These are phyloP conservation scores for Botrytis aclada DNA, from an alignment of 2,329 filamentous ascomycete species.

Conservation along the genomic window DNA sequence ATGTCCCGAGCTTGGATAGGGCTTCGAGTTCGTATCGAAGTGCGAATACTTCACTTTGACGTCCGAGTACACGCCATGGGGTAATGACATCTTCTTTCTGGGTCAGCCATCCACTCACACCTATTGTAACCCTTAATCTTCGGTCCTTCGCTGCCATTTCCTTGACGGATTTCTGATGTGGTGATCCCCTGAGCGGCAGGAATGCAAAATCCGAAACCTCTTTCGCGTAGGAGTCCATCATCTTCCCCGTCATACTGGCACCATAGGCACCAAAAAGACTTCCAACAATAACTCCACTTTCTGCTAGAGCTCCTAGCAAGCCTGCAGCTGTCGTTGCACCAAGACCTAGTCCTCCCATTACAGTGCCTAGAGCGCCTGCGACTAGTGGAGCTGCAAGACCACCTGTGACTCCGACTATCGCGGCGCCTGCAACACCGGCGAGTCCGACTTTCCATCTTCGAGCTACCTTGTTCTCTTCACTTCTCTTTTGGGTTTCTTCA, in stretches of 20 bases:
- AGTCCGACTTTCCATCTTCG: constrained; percentile 89
- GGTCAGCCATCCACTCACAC: constrained; percentile 77
- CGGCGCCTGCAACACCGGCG: constrained; percentile 84
- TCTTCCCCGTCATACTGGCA: constrained; percentile 75
- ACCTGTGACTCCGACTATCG: constrained; percentile 68
- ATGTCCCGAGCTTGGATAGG: constrained; percentile 71
- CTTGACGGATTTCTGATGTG: constrained; percentile 41
- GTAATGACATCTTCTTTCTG: constrained; percentile 68
- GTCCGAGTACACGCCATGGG: constrained; percentile 75
- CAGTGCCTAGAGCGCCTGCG: constrained; percentile 28
- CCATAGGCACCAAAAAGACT: constrained; percentile 91
- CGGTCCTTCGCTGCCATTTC: constrained; percentile 51
- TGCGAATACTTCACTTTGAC: constrained; percentile 74
- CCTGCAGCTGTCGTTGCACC: constrained; percentile 71
- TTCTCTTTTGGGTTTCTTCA: constrained; percentile 69
- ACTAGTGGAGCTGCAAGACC: constrained; percentile 72
- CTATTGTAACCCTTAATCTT: constrained; percentile 76
- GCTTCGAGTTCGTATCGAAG: constrained; percentile 80
- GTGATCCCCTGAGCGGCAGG: constrained; percentile 62
- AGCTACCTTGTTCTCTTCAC: constrained; percentile 65
- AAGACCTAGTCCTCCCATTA: constrained; percentile 75
- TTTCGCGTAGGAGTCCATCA: constrained; percentile 82
- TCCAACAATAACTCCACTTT: constrained; percentile 76
- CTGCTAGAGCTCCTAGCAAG: constrained; percentile 75
- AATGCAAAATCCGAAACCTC: constrained; percentile 90